These are phyloP conservation scores for Aspergillus bombycis DNA, from an alignment of 2,329 filamentous ascomycete genomes.

Conservation along the genomic window DNA sequence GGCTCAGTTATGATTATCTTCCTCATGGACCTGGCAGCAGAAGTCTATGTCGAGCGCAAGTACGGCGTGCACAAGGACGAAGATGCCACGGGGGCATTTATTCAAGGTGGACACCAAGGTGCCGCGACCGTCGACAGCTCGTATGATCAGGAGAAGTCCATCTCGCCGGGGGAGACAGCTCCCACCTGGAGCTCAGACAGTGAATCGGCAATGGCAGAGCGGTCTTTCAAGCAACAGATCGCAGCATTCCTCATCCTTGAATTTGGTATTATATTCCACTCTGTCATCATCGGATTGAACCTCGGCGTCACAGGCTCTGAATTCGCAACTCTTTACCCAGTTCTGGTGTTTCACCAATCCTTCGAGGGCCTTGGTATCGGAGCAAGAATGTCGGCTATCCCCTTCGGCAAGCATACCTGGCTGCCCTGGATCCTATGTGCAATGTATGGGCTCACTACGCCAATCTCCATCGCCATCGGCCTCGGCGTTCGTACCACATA, in stretches of 20 bases:
- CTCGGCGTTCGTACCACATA: slow-evolving; percentile 52
- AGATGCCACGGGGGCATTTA: slow-evolving; percentile 10
- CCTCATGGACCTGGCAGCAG: slow-evolving; percentile 55
- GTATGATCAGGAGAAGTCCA: neutral
- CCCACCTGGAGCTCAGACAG: slow-evolving; percentile 10
- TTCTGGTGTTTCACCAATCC: slow-evolving; percentile 66
- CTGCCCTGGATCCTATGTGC: slow-evolving; percentile 55
- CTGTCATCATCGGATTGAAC: slow-evolving; percentile 65
- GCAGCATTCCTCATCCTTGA: slow-evolving; percentile 54
- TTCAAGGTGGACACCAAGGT: neutral
- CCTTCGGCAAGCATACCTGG: slow-evolving; percentile 50
- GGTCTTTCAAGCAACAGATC: slow-evolving; percentile 42
- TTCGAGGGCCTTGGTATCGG: slow-evolving; percentile 68
- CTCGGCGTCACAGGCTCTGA: slow-evolving; percentile 62
- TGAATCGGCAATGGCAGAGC: slow-evolving; percentile 41
- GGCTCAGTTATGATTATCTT: slow-evolving; percentile 54
- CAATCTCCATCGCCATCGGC: slow-evolving; percentile 53
- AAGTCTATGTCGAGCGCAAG: slow-evolving; percentile 55
- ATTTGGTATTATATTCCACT: slow-evolving; percentile 66
- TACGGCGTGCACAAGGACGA: slow-evolving; percentile 43
- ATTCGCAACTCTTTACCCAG: slow-evolving; percentile 61
- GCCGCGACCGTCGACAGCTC: neutral
- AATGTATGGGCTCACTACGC: slow-evolving; percentile 57
- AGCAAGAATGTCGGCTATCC: slow-evolving; percentile 61
- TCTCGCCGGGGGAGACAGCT: neutral